Base-by-base conservation (phyloP, 2,329 filamentous ascomycete species). In the Helicocarpus griseus region DNA sequence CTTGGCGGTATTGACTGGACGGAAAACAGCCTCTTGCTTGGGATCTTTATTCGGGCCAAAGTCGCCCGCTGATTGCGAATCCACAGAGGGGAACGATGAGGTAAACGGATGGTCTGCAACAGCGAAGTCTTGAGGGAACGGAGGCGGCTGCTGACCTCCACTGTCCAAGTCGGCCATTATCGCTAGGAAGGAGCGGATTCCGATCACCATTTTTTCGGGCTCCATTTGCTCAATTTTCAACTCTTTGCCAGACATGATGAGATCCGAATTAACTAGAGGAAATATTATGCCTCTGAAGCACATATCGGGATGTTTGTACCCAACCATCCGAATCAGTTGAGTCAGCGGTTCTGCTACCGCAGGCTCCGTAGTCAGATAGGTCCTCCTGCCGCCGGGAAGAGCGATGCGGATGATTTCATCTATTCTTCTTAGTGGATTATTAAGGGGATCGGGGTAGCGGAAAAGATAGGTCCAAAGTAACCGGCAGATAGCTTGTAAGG, bases 161-260 rank as follows among this genome's bases (percentile, higher is more conserved):
- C 86, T 91, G 67, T 98, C 93, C 24, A 97, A 75, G 65, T 98
- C 93, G 0, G 86, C 80, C 81, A 98, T 91, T 58, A 97, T 89
- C 29, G 86, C 87, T 26, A 98, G 76, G 65, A 97, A 98, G 2
- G 93, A 87, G 56, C 89, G 82, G 56, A 98, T 98, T 2, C 90
- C 93, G 59, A 98, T 87, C n/a, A 97, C 91, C 72, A 96, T 95
- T 61, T 88, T 86, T 64, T 98, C 94, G 0, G 94, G 93, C 56
- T 98, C 93, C 55, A 98, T 78, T 63, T 94, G 88, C 63, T 97
- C 93, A 26, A 96, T 86, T 63, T 82, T 89, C 39, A 93, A 72
- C 41, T 95, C 87, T 61, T 84, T 87, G 74, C 76, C 77, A 17
- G 83, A 81, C 26, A 80, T 77, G 64, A 96, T 93, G n/a, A 89